Percentiles rank a stretch among this genome's conserved stretches.
These are phyloP conservation scores for Coccomyxa sp. DNA, from an alignment of 139 green algal genomes.

Conservation along the genomic window DNA sequence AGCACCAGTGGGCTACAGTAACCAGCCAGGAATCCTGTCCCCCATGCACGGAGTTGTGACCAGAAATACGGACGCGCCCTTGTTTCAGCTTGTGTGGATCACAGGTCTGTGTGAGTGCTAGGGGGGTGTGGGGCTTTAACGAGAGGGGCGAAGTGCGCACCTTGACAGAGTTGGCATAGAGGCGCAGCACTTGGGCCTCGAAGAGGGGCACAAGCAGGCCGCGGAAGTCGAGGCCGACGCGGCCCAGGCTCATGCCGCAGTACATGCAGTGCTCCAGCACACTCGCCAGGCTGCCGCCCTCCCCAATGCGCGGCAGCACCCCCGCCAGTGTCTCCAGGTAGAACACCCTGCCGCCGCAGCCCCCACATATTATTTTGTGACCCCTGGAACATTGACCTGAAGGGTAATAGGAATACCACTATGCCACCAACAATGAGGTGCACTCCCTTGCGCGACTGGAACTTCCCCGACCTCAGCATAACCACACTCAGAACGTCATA, in stretches of 20 bases:
- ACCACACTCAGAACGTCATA: too few relatives aligned
- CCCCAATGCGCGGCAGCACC: slow-evolving; percentile 53
- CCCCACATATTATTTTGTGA: neutral
- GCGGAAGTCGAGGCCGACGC: slow-evolving; percentile 94
- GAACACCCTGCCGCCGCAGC: slow-evolving; percentile 1
- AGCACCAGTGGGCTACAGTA: too few relatives aligned
- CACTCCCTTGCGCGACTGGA: too few relatives aligned
- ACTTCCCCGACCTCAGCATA: too few relatives aligned
- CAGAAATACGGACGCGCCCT: neutral
- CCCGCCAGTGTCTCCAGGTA: slow-evolving; percentile 56
- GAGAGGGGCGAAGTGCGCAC: slow-evolving; percentile 6
- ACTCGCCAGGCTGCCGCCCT: slow-evolving; percentile 69
- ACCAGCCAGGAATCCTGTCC: neutral
- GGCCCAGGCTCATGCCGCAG: slow-evolving; percentile 81
- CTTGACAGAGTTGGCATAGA: slow-evolving; percentile 51
- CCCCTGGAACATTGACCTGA: neutral
- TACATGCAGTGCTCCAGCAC: slow-evolving; percentile 97
- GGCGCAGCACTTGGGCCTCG: slow-evolving; percentile 55
- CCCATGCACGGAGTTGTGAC: neutral
- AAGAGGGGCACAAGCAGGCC: slow-evolving; percentile 84
- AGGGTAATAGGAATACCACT: too few relatives aligned
- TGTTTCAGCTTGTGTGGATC: too few relatives aligned
- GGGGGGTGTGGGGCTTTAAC: neutral
- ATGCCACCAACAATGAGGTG: too few relatives aligned
- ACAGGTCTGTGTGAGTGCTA: neutral